Conservation (phyloP, 345 rosid genomes). For the Corchorus olitorius region DNA sequence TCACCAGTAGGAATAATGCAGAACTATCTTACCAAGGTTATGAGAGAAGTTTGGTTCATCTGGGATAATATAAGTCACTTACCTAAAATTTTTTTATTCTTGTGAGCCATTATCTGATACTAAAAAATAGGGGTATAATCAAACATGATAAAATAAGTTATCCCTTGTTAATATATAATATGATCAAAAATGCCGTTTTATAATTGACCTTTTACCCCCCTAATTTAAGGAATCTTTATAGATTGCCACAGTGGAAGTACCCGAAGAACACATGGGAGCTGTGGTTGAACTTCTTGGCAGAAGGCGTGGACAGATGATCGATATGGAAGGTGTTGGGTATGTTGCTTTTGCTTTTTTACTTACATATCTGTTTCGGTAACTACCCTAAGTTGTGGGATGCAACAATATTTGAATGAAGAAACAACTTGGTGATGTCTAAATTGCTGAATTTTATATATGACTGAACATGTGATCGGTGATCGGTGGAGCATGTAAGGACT, state of each 20-base stretch:
- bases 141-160: background rate
- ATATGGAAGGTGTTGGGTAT: conserved; percentile 89
- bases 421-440: background rate
- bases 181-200: background rate
- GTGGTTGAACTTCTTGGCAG: conserved; percentile 97
- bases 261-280: conserved; percentile 91
- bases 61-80: background rate
- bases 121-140: background rate
- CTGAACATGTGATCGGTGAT: conserved; percentile 9
- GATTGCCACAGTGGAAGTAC: conserved; percentile 95
- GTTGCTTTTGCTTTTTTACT: conserved; percentile 14
- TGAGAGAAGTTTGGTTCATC: background rate
- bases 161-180: background rate
- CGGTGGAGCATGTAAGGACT: conserved; percentile 3
- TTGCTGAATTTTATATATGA: background rate
- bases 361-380: background rate
- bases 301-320: conserved; percentile 96
- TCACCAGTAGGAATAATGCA: background rate
- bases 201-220: background rate
- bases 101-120: conserved; percentile 15
- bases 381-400: background rate
- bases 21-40: background rate
- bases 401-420: background rate
- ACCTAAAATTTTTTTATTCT: background rate
- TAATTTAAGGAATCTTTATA: conserved; percentile 35